Evolutionary conservation across 2,329 filamentous ascomycete species (phyloP).

Genomic region (Aspergillus sp.): DNA sequence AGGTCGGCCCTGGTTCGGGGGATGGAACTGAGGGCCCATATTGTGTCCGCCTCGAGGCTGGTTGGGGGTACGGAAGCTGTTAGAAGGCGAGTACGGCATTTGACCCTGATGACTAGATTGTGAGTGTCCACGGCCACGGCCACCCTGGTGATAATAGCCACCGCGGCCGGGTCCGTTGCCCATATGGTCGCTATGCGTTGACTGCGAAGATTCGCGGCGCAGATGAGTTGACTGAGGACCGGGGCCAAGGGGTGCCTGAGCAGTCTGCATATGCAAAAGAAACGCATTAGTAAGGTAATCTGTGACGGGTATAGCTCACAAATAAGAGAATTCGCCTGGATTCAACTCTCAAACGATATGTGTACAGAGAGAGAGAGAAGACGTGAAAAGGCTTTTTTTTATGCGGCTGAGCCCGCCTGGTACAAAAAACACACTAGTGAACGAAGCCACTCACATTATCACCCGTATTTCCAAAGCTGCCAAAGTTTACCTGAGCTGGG

Average conservation of each 20-base stretch:
- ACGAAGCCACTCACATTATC: slow-evolving; percentile 64
- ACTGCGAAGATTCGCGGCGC: slow-evolving; percentile 83
- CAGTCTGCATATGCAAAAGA: slow-evolving; percentile 49
- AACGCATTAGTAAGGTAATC: not conserved
- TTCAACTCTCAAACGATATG: not conserved
- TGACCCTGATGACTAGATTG: slow-evolving; percentile 52
- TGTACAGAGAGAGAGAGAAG: not conserved
- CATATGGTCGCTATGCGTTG: slow-evolving; percentile 66
- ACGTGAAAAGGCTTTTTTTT: not conserved
- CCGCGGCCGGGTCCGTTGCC: slow-evolving; percentile 54
- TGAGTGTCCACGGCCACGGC: slow-evolving; percentile 60
- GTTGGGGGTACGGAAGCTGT: slow-evolving; percentile 53
- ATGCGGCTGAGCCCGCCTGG: not conserved
- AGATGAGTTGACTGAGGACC: slow-evolving; percentile 72
- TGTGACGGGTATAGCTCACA: not conserved
- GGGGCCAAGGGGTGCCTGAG: slow-evolving; percentile 61
- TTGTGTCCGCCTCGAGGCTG: slow-evolving; percentile 51
- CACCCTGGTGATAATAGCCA: slow-evolving; percentile 52
- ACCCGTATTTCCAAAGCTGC: slow-evolving; percentile 70
- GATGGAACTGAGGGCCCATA: slow-evolving; percentile 54
- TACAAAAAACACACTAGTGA: not conserved
- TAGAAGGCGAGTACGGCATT: slow-evolving; percentile 55
- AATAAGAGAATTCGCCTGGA: not conserved
- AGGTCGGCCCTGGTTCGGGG: slow-evolving; percentile 42
- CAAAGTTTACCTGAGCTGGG: slow-evolving; percentile 73